Evolutionary conservation across 2,329 filamentous ascomycete genomes (phyloP).

Genomic region (Cladosporium austrohemisphaericum): DNA sequence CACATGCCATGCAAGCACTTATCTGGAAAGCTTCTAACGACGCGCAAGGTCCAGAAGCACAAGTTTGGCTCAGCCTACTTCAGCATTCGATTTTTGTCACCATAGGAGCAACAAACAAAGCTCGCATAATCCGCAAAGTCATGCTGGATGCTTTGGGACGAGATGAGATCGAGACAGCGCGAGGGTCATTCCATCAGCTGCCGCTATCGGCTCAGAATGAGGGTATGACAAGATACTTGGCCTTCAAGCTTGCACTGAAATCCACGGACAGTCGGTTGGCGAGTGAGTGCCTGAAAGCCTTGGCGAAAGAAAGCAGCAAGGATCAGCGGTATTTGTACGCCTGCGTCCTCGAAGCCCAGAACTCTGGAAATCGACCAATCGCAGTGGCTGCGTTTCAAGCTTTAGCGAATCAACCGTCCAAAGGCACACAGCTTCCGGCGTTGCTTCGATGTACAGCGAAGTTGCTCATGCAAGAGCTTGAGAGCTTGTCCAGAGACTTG

Average conservation of each 20-base stretch:
- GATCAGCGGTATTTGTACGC: conserved; percentile 69
- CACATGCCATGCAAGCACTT: conserved; percentile 66
- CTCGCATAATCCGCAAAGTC: conserved; percentile 64
- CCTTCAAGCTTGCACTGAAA: conserved; percentile 28
- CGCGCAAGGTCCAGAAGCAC: neutral
- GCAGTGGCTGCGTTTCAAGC: conserved; percentile 58
- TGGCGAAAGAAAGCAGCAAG: conserved; percentile 53
- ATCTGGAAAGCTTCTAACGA: conserved; percentile 63
- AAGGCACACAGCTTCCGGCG: conserved; percentile 57
- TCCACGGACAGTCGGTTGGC: conserved; percentile 43
- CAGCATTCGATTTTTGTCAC: conserved; percentile 64
- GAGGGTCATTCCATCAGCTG: conserved; percentile 57
- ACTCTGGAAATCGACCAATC: conserved; percentile 58
- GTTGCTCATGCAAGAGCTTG: conserved; percentile 44
- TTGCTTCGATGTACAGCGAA: conserved; percentile 57
- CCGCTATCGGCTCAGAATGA: conserved; percentile 34
- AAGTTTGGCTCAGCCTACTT: conserved; percentile 65
- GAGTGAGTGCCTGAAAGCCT: conserved; percentile 58
- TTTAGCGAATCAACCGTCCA: conserved; percentile 54
- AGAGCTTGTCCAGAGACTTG: conserved; percentile 29
- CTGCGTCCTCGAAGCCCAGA: conserved; percentile 73
- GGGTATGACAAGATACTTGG: conserved; percentile 25
- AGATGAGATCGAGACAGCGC: conserved; percentile 53
- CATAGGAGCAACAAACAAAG: conserved; percentile 62
- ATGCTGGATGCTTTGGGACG: conserved; percentile 65